Percentiles rank a stretch among this genome's conserved stretches.
phyloP scores from a whole-genome alignment of 768 basidiomycete species.

The Tylopilus subfusipes region DNA sequence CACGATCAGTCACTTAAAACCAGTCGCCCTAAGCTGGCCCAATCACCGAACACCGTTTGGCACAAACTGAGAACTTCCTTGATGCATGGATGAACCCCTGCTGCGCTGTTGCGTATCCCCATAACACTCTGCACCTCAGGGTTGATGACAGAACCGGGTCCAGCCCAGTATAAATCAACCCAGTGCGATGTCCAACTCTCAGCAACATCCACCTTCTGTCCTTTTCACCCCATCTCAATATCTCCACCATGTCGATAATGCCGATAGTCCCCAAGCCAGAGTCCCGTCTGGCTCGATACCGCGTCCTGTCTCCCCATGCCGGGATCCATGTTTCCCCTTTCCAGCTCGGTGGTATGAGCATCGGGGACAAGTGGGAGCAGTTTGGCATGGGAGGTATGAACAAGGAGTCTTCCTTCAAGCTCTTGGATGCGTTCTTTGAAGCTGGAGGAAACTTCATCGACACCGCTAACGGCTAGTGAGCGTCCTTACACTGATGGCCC shows the following conservation, averaged over 20 bases:
- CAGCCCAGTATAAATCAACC: no score
- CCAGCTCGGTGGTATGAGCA: constrained; percentile 41
- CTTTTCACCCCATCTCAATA: background rate
- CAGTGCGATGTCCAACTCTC: no score
- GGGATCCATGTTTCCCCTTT: constrained; percentile 42
- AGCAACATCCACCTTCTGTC: no score
- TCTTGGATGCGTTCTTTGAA: constrained; percentile 43
- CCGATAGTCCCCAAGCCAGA: constrained; percentile 24
- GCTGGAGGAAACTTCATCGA: constrained; percentile 49
- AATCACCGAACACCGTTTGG: no score
- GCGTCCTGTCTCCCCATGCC: constrained; percentile 33
- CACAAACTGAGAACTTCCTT: no score
- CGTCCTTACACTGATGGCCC: background rate
- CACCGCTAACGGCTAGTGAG: constrained; percentile 45
- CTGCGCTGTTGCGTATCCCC: no score
- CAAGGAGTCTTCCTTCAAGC: constrained; percentile 42
- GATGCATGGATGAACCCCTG: no score
- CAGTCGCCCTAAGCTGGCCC: no score
- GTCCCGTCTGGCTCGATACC: constrained; percentile 32
- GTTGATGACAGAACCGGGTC: no score
- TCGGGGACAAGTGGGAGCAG: constrained; percentile 38
- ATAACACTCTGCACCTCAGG: no score
- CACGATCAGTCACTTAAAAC: no score
- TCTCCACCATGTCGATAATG: background rate
- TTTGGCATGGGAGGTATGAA: constrained; percentile 36